Percentiles rank a stretch among this genome's conserved stretches.
These are phyloP conservation scores for Cymbidium sinense DNA, from an alignment of 106 monocot genomes.

Conservation along the genomic window DNA sequence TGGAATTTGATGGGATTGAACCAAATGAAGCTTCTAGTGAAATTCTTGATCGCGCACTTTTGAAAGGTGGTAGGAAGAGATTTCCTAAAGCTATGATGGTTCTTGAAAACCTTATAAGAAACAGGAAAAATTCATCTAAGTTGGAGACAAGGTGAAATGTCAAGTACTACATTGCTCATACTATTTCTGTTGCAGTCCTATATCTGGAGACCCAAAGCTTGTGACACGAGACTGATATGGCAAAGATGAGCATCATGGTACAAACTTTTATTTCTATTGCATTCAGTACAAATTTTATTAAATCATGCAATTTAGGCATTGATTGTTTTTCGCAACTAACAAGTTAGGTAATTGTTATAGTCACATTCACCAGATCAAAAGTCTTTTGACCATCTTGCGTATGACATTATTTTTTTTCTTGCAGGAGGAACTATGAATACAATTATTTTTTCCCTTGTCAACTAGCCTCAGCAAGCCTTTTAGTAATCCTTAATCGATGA, in stretches of 20 bases:
- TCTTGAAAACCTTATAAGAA: constrained; percentile 23
- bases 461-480: neutral
- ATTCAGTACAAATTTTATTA: neutral
- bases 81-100: constrained; percentile 10
- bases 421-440: neutral
- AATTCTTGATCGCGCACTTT: constrained; percentile 22
- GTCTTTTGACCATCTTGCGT: neutral
- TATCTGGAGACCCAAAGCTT: neutral
- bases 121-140: neutral
- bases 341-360: neutral
- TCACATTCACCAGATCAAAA: neutral
- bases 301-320: neutral
- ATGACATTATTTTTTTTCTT: neutral
- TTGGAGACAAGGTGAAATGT: neutral
- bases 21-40: constrained; percentile 35
- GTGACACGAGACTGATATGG: neutral
- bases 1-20: constrained; percentile 35
- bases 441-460: neutral
- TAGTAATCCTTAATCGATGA: neutral
- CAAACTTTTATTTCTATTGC: neutral
- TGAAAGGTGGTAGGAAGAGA: constrained; percentile 20
- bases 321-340: neutral
- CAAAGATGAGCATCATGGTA: constrained; percentile 1
- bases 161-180: neutral
- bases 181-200: neutral